Conservation (phyloP, 176 grass and related monocot genomes). For the Secale cereale region DNA sequence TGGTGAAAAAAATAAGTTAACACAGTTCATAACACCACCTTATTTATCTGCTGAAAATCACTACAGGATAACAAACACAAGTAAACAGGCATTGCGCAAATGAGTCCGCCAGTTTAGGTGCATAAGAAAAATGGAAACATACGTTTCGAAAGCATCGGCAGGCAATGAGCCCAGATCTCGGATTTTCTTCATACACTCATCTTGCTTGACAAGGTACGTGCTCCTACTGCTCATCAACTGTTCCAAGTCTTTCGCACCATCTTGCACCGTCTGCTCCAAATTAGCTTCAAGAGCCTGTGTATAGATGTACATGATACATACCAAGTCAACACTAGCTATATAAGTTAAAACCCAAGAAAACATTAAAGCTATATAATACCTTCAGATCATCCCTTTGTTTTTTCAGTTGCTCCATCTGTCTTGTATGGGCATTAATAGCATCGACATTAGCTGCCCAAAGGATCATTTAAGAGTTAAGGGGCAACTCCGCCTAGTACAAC, state of each 20-base stretch:
- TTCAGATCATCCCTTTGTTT: constrained; percentile 74
- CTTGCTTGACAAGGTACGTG: constrained; percentile 77
- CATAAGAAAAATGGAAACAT: constrained; percentile 25
- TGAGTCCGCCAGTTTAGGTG: background rate
- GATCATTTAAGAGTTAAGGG: constrained; percentile 10
- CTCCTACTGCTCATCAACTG: constrained; percentile 81
- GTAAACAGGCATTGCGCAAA: background rate
- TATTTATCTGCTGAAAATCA: constrained; percentile 23
- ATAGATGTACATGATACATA: constrained; percentile 22
- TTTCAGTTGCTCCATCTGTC: constrained; percentile 68
- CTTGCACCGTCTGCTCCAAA: constrained; percentile 78
- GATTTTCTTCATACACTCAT: constrained; percentile 96
- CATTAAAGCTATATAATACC: constrained; percentile 23
- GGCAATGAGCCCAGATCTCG: constrained; percentile 93
- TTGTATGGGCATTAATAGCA: constrained; percentile 56
- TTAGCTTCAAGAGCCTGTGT: constrained; percentile 67
- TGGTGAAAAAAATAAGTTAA: constrained; percentile 16
- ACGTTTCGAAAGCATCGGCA: constrained; percentile 94
- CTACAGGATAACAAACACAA: background rate
- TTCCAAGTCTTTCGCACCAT: constrained; percentile 79
- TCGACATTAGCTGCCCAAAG: constrained; percentile 54
- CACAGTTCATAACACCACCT: background rate
- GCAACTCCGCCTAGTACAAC: background rate
- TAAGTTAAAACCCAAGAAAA: constrained; percentile 5
- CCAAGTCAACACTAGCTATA: constrained; percentile 2